Conservation (phyloP, 2,329 filamentous ascomycete species). For the Colletotrichum abscissum region DNA sequence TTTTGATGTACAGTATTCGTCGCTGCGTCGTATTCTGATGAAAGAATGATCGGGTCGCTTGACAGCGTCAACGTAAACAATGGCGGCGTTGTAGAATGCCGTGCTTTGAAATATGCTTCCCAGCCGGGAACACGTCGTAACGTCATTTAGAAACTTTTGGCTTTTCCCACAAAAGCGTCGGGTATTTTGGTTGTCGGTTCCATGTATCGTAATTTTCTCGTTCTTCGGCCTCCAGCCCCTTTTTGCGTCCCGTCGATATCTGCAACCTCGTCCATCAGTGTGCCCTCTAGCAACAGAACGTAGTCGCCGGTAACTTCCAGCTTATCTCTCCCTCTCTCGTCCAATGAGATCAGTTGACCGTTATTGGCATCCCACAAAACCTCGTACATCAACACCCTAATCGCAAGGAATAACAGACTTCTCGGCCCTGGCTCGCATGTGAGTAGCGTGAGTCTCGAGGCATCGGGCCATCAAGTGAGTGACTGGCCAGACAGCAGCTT, state of each 20-base stretch:
- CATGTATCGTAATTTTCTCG: neutral
- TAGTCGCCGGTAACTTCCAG: neutral
- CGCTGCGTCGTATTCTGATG: neutral
- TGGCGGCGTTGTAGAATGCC: neutral
- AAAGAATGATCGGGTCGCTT: neutral
- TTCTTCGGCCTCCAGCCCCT: neutral
- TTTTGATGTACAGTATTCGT: slow-evolving; percentile 17
- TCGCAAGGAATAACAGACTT: slow-evolving; percentile 59
- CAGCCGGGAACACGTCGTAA: slow-evolving; percentile 13
- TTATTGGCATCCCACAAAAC: no score
- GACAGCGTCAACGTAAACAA: slow-evolving; percentile 15
- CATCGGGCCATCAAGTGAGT: slow-evolving; percentile 66
- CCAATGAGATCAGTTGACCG: neutral
- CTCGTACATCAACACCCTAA: slow-evolving; percentile 37
- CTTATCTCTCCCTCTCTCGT: neutral
- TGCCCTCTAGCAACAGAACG: neutral
- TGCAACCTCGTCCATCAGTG: neutral
- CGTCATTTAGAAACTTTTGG: slow-evolving; percentile 27
- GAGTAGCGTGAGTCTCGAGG: slow-evolving; percentile 64
- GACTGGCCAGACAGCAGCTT: slow-evolving; percentile 89
- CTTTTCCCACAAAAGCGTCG: neutral
- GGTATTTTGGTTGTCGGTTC: slow-evolving; percentile 17
- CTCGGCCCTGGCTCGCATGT: slow-evolving; percentile 63
- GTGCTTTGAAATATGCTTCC: neutral
- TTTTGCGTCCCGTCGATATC: neutral